These are phyloP conservation scores for Rhodotorula sp. DNA, from an alignment of 1,284 basidiomycete genomes.

Conservation along the genomic window DNA sequence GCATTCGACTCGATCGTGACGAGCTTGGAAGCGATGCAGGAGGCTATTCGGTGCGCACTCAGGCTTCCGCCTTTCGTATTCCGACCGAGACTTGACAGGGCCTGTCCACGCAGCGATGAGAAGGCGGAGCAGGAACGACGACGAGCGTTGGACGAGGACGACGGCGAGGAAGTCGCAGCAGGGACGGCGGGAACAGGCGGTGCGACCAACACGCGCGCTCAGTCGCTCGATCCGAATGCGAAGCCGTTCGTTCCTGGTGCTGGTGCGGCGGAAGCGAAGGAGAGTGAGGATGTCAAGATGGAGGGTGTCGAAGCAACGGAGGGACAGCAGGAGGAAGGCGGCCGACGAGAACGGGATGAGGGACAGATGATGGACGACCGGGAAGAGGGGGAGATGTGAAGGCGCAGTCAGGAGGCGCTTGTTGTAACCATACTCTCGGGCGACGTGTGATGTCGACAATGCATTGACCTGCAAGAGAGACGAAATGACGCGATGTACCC, in stretches of 20 bases:
- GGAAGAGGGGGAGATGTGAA: constrained; percentile 21
- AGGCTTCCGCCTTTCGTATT: too few relatives aligned
- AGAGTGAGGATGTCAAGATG: constrained; percentile 1
- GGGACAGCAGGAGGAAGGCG: neutral
- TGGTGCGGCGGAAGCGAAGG: neutral
- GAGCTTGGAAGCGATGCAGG: constrained; percentile 36
- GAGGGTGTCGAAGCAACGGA: constrained; percentile 1
- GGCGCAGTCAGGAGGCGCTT: neutral
- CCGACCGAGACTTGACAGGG: neutral
- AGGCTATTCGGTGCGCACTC: constrained; percentile 36
- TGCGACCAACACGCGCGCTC: neutral
- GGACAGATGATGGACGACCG: constrained; percentile 9
- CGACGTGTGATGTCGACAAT: too few relatives aligned
- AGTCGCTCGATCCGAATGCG: constrained; percentile 27
- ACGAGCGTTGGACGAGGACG: constrained; percentile 34
- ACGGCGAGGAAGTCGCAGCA: constrained; percentile 8
- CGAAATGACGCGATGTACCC: neutral
- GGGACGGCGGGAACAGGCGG: neutral
- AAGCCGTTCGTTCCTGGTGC: constrained; percentile 21
- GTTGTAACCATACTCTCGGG: neutral
- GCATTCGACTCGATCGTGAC: constrained; percentile 41
- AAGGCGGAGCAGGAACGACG: constrained; percentile 36
- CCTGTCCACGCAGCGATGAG: constrained; percentile 28
- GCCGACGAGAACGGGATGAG: constrained; percentile 4
- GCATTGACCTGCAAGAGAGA: too few relatives aligned